A percentile compares a stretch with the other conserved stretches of the same genome.
phyloP scores from a whole-genome alignment of 73 alveolate species.

The Diophrys appendiculata region DNA sequence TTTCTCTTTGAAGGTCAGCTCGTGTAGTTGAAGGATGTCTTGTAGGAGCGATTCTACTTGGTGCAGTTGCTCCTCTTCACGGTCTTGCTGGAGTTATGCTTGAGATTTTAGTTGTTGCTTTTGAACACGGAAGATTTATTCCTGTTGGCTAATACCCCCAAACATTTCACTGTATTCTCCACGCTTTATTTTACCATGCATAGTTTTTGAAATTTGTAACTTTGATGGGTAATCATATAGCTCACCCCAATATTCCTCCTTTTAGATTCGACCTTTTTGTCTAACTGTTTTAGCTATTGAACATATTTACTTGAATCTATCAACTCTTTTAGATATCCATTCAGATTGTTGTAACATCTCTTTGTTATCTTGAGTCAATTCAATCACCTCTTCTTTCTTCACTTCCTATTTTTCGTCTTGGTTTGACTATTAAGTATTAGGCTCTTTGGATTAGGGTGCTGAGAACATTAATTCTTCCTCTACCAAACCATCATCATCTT shows the following conservation, averaged over 20 bases:
- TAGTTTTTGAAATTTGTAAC: neutral
- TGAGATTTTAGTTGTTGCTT: neutral
- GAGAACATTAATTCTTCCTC: no score
- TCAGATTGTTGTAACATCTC: no score
- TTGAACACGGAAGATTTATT: neutral
- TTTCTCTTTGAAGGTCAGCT: conserved; percentile 14
- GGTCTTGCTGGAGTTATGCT: neutral
- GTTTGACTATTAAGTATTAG: no score
- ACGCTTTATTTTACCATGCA: neutral
- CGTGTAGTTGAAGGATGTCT: neutral
- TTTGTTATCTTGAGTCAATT: no score
- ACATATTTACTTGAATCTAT: no score
- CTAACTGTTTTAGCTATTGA: no score
- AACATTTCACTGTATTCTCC: neutral
- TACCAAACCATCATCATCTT: no score
- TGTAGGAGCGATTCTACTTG: neutral
- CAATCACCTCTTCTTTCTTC: no score
- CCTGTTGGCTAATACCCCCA: neutral
- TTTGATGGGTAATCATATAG: neutral
- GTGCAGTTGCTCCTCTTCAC: neutral
- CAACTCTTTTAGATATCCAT: no score
- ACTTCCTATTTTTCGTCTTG: no score
- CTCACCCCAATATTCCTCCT: neutral
- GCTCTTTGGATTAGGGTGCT: no score
- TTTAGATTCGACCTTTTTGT: no score